Evolutionary conservation across 2,329 filamentous ascomycete genomes (phyloP).

Genomic region (Trichoderma sp.): DNA sequence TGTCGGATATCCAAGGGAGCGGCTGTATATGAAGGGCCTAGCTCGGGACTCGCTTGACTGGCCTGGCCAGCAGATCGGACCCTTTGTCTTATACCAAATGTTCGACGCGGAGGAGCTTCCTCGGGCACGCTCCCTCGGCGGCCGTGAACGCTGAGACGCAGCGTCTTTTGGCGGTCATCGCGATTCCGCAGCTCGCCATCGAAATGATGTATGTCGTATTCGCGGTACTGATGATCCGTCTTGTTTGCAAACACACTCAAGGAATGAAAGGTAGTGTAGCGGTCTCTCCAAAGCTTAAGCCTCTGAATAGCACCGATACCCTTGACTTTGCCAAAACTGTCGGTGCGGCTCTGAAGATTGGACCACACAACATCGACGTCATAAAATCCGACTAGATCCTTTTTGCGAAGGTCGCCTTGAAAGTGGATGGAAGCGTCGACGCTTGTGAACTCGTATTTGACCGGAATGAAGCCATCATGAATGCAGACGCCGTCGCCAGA

Average conservation of each 20-base stretch:
- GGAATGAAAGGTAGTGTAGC: conserved; percentile 50
- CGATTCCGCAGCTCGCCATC: conserved; percentile 49
- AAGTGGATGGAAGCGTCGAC: conserved; percentile 51
- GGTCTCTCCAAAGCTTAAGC: conserved; percentile 55
- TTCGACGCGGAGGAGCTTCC: conserved; percentile 41
- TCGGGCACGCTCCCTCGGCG: conserved; percentile 47
- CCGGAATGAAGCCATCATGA: conserved; percentile 51
- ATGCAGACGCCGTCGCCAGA: conserved; percentile 49
- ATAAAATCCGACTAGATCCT: conserved; percentile 53
- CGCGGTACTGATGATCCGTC: conserved; percentile 48
- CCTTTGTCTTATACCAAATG: conserved; percentile 46
- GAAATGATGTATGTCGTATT: conserved; percentile 51
- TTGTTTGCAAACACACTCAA: conserved; percentile 52
- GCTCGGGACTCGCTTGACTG: conserved; percentile 29
- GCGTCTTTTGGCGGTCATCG: conserved; percentile 49
- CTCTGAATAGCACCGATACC: conserved; percentile 55
- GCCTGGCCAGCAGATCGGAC: conserved; percentile 37
- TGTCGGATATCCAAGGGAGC: conserved; percentile 48
- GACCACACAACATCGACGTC: conserved; percentile 57
- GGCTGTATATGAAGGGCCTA: conserved; percentile 30
- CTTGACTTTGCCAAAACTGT: conserved; percentile 52
- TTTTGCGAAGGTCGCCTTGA: conserved; percentile 51
- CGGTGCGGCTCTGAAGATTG: conserved; percentile 51
- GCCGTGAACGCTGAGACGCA: conserved; percentile 46
- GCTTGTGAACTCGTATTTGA: conserved; percentile 54